Evolutionary conservation across 257 asterid species (phyloP).

Genomic region (Nicotiana benthamiana): DNA sequence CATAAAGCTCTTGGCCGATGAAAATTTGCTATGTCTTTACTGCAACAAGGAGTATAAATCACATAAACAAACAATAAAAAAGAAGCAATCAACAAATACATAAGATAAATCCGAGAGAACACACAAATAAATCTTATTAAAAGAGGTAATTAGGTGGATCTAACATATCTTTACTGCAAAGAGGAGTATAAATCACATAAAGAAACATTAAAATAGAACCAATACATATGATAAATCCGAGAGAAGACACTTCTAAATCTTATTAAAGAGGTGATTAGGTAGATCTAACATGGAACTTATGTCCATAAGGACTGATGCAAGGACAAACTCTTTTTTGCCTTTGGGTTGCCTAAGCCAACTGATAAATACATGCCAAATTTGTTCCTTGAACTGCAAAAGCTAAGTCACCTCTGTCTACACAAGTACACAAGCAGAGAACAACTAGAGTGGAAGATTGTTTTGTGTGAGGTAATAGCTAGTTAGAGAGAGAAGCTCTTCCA

Average conservation of each 20-base stretch:
- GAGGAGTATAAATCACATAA: constrained; percentile 14
- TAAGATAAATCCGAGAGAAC: background rate
- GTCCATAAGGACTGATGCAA: background rate
- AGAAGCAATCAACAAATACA: background rate
- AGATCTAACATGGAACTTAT: background rate
- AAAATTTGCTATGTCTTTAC: constrained; percentile 94
- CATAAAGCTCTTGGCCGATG: constrained; percentile 96
- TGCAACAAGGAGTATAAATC: constrained; percentile 33
- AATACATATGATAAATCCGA: background rate
- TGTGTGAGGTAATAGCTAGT: background rate
- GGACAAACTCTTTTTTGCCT: background rate
- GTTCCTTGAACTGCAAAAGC: background rate
- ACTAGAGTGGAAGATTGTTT: background rate
- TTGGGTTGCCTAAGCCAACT: background rate
- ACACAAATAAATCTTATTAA: background rate
- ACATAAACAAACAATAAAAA: constrained; percentile 17
- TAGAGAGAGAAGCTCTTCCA: background rate
- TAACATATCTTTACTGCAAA: constrained; percentile 76
- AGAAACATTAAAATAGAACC: constrained; percentile 6
- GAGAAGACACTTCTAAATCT: background rate
- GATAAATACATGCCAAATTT: background rate
- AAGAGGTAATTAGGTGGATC: background rate
- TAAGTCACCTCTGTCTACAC: background rate
- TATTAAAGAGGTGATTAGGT: background rate
- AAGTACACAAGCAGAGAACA: background rate